These are phyloP conservation scores for Mentha longifolia DNA, from an alignment of 257 asterid species.

Conservation along the genomic window DNA sequence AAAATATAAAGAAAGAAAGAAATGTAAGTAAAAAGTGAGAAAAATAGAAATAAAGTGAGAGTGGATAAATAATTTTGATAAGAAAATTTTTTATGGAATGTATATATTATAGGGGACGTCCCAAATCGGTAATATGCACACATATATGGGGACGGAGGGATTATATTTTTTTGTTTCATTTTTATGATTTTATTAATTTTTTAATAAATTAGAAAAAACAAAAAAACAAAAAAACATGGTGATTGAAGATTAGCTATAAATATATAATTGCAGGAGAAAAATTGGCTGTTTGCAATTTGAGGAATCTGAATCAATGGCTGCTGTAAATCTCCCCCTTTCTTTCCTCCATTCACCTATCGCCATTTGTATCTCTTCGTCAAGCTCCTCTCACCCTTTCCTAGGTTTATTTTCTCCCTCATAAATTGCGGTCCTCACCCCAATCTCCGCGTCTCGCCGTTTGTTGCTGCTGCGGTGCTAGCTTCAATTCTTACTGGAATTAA, in stretches of 20 bases:
- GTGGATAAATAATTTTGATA: too few species aligned
- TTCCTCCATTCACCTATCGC: slow-evolving; percentile 47
- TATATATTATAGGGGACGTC: too few species aligned
- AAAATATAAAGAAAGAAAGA: too few species aligned
- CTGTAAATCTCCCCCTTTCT: slow-evolving; percentile 33
- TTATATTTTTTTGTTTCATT: too few species aligned
- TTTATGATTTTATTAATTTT: too few species aligned
- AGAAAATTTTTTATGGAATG: too few species aligned
- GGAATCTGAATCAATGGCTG: slow-evolving; percentile 46
- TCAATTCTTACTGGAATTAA: slow-evolving; percentile 26
- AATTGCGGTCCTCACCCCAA: slow-evolving; percentile 1
- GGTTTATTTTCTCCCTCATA: slow-evolving; percentile 34
- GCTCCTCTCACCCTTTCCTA: slow-evolving; percentile 30
- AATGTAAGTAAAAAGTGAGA: too few species aligned
- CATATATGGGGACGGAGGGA: too few species aligned
- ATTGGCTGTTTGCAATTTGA: slow-evolving; percentile 19
- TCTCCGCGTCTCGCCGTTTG: slow-evolving; percentile 31
- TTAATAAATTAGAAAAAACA: not conserved
- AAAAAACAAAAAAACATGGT: not conserved
- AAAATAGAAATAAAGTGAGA: too few species aligned
- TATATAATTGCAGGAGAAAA: not conserved
- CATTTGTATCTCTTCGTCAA: slow-evolving; percentile 29
- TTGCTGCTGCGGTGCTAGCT: slow-evolving; percentile 33
- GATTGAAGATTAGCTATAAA: not conserved
- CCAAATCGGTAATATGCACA: too few species aligned